These are phyloP conservation scores for Tetracentron sinense DNA, from an alignment of 164 flowering plant genomes.

Conservation along the genomic window DNA sequence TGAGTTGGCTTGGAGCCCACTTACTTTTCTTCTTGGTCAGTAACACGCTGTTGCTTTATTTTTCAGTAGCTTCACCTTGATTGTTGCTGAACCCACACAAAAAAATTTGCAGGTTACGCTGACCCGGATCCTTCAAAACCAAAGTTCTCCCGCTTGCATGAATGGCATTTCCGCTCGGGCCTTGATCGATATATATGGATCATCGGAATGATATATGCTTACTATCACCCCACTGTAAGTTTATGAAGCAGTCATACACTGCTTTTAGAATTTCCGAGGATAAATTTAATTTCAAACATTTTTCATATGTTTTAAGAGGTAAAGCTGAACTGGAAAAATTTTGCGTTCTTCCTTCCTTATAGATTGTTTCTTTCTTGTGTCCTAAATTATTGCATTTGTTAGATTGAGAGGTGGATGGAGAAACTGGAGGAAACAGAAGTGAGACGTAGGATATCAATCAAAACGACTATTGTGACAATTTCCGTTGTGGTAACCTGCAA, in stretches of 20 bases:
- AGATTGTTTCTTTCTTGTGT: neutral
- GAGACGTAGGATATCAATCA: constrained; percentile 59
- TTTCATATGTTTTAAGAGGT: too few species aligned
- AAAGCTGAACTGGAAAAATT: too few species aligned
- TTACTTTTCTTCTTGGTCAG: constrained; percentile 81
- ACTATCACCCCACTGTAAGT: constrained; percentile 89
- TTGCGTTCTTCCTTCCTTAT: neutral
- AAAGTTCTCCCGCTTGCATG: constrained; percentile 52
- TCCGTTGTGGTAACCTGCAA: constrained; percentile 42
- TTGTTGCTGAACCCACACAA: constrained; percentile 13
- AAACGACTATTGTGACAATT: constrained; percentile 41
- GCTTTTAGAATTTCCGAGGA: too few species aligned
- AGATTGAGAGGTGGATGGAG: constrained; percentile 99
- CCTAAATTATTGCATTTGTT: constrained; percentile 1
- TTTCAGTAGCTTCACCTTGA: neutral
- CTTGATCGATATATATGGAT: constrained; percentile 99
- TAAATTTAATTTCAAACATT: too few species aligned
- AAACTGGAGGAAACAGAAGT: constrained; percentile 84
- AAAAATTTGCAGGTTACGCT: constrained; percentile 63
- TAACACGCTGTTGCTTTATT: constrained; percentile 10
- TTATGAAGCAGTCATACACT: neutral
- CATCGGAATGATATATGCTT: constrained; percentile 96
- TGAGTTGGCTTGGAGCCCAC: constrained; percentile 80
- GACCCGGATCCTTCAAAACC: constrained; percentile 69
- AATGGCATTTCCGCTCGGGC: constrained; percentile 97